Evolutionary conservation across 805 yeast genomes (phyloP).

Genomic region (Starmerella apis): DNA sequence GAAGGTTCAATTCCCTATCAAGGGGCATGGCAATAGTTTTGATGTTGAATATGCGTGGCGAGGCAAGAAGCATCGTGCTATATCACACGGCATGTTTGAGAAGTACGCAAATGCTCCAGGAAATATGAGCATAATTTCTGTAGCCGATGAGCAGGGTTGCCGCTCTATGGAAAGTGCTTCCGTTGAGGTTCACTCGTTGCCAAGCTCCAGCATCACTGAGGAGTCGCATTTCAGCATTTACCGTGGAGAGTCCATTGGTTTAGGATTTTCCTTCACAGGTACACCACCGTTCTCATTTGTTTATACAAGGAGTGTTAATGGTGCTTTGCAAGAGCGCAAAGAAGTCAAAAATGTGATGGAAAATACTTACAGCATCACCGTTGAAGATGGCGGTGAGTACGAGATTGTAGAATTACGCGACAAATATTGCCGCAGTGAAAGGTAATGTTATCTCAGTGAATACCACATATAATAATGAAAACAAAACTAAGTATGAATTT

Average conservation of each 20-base stretch:
- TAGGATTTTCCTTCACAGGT: slow-evolving; percentile 71
- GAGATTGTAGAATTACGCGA: slow-evolving; percentile 88
- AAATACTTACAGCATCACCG: slow-evolving; percentile 57
- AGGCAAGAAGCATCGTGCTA: slow-evolving; percentile 7
- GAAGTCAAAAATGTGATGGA: slow-evolving; percentile 53
- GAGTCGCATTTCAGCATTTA: slow-evolving; percentile 78
- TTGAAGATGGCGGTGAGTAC: slow-evolving; percentile 84
- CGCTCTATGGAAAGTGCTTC: slow-evolving; percentile 24
- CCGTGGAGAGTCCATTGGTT: slow-evolving; percentile 89
- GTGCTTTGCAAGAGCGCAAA: slow-evolving; percentile 47
- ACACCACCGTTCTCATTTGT: slow-evolving; percentile 83
- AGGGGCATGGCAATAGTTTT: slow-evolving; percentile 45
- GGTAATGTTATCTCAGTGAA: neutral
- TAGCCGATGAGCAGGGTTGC: slow-evolving; percentile 70
- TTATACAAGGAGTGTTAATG: slow-evolving; percentile 54
- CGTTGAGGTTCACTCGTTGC: slow-evolving; percentile 44
- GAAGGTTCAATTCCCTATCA: slow-evolving; percentile 60
- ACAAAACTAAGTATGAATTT: too few species aligned
- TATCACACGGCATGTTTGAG: slow-evolving; percentile 35
- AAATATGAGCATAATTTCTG: slow-evolving; percentile 49
- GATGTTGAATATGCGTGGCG: slow-evolving; percentile 51
- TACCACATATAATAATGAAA: too few species aligned
- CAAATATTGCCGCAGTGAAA: slow-evolving; percentile 47
- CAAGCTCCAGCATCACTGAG: slow-evolving; percentile 72
- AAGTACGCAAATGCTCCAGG: slow-evolving; percentile 81